A percentile compares a stretch with the other conserved stretches of the same genome.
These are phyloP conservation scores for Suillus tomentosus DNA, from an alignment of 768 basidiomycete genomes.

Conservation along the genomic window DNA sequence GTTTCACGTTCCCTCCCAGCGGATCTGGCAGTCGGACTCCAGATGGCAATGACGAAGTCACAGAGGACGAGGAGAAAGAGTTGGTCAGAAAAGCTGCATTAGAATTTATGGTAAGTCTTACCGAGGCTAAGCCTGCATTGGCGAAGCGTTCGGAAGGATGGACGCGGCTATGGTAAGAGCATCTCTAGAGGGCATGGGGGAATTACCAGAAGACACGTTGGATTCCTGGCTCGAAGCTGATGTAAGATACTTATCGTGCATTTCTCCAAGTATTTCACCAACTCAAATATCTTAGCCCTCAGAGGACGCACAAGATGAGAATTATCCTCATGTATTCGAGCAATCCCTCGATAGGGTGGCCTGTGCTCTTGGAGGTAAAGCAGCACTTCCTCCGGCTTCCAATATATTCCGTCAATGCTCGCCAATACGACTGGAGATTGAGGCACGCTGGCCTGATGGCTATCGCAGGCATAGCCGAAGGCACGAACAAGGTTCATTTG, in stretches of 20 bases:
- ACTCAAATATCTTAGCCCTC: slow-evolving; percentile 50
- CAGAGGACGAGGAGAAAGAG: slow-evolving; percentile 65
- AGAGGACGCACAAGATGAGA: slow-evolving; percentile 58
- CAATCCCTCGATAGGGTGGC: slow-evolving; percentile 82
- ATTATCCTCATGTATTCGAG: slow-evolving; percentile 76
- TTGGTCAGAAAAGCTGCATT: slow-evolving; percentile 72
- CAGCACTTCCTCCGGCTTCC: slow-evolving; percentile 81
- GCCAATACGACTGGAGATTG: slow-evolving; percentile 82
- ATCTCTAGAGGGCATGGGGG: slow-evolving; percentile 82
- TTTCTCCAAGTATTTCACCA: slow-evolving; percentile 5
- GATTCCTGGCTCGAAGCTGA: slow-evolving; percentile 73
- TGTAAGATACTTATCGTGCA: slow-evolving; percentile 43
- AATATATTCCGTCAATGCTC: slow-evolving; percentile 82
- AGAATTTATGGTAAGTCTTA: slow-evolving; percentile 83
- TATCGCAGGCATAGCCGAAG: slow-evolving; percentile 83
- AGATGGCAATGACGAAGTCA: slow-evolving; percentile 37
- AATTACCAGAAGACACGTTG: slow-evolving; percentile 63
- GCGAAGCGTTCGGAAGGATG: slow-evolving; percentile 69
- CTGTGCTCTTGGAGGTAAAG: slow-evolving; percentile 74
- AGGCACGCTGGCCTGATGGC: slow-evolving; percentile 88
- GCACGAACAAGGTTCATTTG: slow-evolving; percentile 62
- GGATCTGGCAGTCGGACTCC: slow-evolving; percentile 31
- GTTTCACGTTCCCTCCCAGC: slow-evolving; percentile 44
- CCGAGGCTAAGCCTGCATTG: slow-evolving; percentile 72
- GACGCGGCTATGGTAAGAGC: slow-evolving; percentile 70